Base-by-base conservation (phyloP, 2,329 filamentous ascomycete species). In the Aureobasidium pullulans region DNA sequence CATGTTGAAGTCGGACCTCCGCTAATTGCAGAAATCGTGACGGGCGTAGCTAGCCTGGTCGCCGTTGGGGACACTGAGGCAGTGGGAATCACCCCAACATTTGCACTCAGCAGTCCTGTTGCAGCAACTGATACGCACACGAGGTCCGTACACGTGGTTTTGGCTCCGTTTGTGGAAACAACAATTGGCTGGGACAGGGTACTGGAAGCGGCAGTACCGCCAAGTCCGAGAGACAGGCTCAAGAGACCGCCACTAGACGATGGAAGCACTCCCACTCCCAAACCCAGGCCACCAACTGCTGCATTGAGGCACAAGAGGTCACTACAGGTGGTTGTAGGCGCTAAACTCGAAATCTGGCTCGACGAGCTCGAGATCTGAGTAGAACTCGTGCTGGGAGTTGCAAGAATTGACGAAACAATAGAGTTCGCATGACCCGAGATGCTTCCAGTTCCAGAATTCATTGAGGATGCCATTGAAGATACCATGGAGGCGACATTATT, bases 221-320 rank as follows among this genome's bases (percentile, higher is more conserved):
- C 42, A 8, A 44, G 40, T 37, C 53, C 42, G 31, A 52, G 36
- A 31, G 48, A 52, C 7, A 52, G 23, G 23, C 48, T 31, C 2
- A 31, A 2, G 8, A 52, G 48, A 3, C 34, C 23, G 15, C 23
- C 48, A 15, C 47, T 49, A 9, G 48, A 52, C 3, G 34, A 50
- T 6, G 48, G 48, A 6, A 52, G 4, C n/a, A 19, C 34, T 31
- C 34, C 36, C 4, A 52, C 48, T 10, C 48, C 36, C 3, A 57
- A 16, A 19, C 19, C 23, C 15, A 57, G 19, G 6, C 53, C 40
- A 9, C 37, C 40, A 19, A 29, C 42, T n/a, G 43, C 42, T 13
- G 44, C 56, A 9, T 31, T 49, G 19, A 58, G 28, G n/a, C 56
- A 58, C 19, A 58, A 5, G 23, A 49, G 15, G 19, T 58, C 44